Evolutionary conservation across 2,329 filamentous ascomycete species (phyloP).

Genomic region (Diaporthe sp.): DNA sequence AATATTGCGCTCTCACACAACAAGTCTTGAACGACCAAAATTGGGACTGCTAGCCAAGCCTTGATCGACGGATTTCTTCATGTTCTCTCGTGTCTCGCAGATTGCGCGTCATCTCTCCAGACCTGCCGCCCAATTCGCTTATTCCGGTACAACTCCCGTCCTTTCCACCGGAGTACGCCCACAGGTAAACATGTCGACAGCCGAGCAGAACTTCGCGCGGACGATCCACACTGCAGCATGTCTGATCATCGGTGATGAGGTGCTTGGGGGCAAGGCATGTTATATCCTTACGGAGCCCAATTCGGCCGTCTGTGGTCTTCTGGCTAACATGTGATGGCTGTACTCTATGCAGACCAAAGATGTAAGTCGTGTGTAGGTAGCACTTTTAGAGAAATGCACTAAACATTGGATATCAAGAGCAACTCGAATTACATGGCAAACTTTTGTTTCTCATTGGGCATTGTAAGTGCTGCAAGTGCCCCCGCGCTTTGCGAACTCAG

Average conservation of each 20-base stretch:
- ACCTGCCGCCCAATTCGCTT: conserved; percentile 67
- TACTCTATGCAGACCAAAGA: conserved; percentile 45
- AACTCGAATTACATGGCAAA: conserved; percentile 76
- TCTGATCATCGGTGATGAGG: conserved; percentile 97
- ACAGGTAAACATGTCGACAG: conserved; percentile 59
- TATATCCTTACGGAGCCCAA: not conserved
- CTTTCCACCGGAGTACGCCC: conserved; percentile 23
- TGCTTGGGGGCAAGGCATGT: conserved; percentile 90
- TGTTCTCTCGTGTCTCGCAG: conserved; percentile 84
- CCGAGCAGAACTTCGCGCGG: conserved; percentile 69
- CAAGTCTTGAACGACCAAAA: not conserved
- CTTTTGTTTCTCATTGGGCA: conserved; percentile 73
- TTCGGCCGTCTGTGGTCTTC: not conserved
- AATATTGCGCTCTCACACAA: not conserved
- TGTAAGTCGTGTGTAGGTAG: conserved; percentile 41
- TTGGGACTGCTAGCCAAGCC: not conserved
- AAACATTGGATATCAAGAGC: conserved; percentile 59
- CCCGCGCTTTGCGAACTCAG: no score
- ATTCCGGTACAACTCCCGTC: conserved; percentile 38
- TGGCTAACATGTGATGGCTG: conserved; percentile 33
- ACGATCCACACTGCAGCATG: conserved; percentile 91
- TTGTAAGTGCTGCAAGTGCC: conserved; percentile 58
- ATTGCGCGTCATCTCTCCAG: conserved; percentile 77
- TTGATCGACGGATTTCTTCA: conserved; percentile 53
- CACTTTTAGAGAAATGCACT: not conserved